Evolutionary conservation across 129 eudicot genomes (phyloP).

Genomic region (Ambrosia artemisiifolia): DNA sequence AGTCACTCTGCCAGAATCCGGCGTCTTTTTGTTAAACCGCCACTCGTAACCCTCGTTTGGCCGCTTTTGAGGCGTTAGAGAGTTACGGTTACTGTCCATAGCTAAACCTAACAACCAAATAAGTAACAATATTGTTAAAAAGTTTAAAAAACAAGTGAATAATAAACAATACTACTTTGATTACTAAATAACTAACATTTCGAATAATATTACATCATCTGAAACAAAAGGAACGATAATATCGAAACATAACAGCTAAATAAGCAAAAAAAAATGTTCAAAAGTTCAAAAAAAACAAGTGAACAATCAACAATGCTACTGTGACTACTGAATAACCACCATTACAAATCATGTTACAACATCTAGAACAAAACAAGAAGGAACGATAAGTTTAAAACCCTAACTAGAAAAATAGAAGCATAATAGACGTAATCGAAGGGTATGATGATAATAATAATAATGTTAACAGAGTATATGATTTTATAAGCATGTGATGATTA

Average conservation of each 20-base stretch:
- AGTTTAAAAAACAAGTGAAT: background rate
- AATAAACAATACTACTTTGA: background rate
- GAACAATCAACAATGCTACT: background rate
- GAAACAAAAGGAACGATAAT: background rate
- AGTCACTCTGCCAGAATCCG: slow-evolving; percentile 8
- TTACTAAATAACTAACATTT: background rate
- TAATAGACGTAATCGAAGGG: background rate
- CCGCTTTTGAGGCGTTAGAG: slow-evolving; percentile 28
- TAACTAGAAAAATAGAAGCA: background rate
- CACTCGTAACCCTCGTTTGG: background rate
- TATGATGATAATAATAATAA: background rate
- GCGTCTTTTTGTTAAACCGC: slow-evolving; percentile 4
- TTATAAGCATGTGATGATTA: background rate
- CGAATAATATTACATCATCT: too few species aligned
- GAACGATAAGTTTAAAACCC: background rate
- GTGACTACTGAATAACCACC: background rate
- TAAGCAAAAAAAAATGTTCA: background rate
- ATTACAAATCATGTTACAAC: too few species aligned
- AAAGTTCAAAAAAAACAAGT: slow-evolving; percentile 1
- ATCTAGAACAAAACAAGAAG: too few species aligned
- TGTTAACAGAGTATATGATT: background rate
- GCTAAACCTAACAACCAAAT: background rate
- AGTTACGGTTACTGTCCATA: background rate
- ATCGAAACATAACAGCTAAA: background rate
- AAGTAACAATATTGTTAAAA: background rate